Evolutionary conservation across 2,329 filamentous ascomycete genomes (phyloP).

Genomic region (Incumbomyces lentus): DNA sequence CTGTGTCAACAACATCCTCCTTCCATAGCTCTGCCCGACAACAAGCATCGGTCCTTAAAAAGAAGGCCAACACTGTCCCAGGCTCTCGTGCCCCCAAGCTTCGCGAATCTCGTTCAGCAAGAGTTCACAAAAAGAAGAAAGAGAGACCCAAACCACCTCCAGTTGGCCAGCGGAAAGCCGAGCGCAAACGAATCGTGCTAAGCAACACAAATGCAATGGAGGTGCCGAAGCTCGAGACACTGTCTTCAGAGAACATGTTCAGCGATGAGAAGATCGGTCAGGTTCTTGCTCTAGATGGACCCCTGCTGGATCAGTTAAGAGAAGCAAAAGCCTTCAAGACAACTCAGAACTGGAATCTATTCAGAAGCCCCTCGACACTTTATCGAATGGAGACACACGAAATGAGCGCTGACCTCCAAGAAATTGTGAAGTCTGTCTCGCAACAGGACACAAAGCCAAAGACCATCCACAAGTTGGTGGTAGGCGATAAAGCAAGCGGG

Average conservation of each 20-base stretch:
- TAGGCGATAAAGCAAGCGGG: conserved; percentile 63
- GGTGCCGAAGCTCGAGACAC: conserved; percentile 55
- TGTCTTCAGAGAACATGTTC: conserved; percentile 47
- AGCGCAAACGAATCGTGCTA: conserved; percentile 79
- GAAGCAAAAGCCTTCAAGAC: conserved; percentile 84
- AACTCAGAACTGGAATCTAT: conserved; percentile 78
- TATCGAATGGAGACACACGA: conserved; percentile 68
- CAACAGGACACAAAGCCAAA: conserved; percentile 27
- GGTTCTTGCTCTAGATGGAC: conserved; percentile 56
- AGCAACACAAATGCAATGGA: conserved; percentile 88
- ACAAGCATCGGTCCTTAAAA: conserved; percentile 29
- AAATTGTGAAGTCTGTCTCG: conserved; percentile 34
- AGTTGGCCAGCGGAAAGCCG: conserved; percentile 73
- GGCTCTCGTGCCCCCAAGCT: conserved; percentile 23
- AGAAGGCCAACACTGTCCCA: conserved; percentile 34
- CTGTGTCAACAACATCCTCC: conserved; percentile 10
- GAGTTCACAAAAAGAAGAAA: conserved; percentile 35
- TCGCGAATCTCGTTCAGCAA: conserved; percentile 30
- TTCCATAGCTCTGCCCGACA: conserved; percentile 37
- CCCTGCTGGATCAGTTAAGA: conserved; percentile 67
- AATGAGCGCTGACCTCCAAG: conserved; percentile 53
- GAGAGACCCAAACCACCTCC: conserved; percentile 47
- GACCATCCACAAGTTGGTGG: conserved; percentile 51
- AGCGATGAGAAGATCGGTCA: conserved; percentile 49
- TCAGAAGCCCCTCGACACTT: conserved; percentile 69